These are phyloP conservation scores for Metschnikowia peoriensis DNA, from an alignment of 805 yeast genomes.

Conservation along the genomic window DNA sequence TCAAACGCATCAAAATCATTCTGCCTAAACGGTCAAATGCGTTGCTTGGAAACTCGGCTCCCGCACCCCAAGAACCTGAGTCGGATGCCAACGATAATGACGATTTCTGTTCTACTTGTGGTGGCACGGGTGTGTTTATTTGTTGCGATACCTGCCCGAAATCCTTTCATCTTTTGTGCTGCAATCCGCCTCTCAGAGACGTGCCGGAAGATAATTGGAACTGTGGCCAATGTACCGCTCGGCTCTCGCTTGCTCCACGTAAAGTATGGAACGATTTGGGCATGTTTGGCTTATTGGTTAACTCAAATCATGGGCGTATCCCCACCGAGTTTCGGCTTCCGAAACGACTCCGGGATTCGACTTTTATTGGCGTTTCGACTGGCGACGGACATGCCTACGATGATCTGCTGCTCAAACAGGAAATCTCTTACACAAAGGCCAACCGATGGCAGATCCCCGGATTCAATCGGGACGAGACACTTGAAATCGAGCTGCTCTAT, in stretches of 20 bases:
- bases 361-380: slow-evolving; percentile 68
- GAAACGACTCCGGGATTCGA: slow-evolving; percentile 54
- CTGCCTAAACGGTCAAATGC: slow-evolving; percentile 31
- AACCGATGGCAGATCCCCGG: slow-evolving; percentile 37
- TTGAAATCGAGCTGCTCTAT: slow-evolving; percentile 60
- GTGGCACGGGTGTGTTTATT: slow-evolving; percentile 81
- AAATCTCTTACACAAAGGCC: slow-evolving; percentile 39
- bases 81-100: slow-evolving; percentile 51
- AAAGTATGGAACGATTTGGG: slow-evolving; percentile 40
- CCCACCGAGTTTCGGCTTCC: slow-evolving; percentile 56
- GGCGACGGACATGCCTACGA: slow-evolving; percentile 70
- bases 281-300: slow-evolving; percentile 53
- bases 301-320: slow-evolving; percentile 60
- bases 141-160: slow-evolving; percentile 94
- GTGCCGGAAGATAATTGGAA: slow-evolving; percentile 89
- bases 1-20: slow-evolving; percentile 27
- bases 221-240: slow-evolving; percentile 70
- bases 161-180: slow-evolving; percentile 88
- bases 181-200: slow-evolving; percentile 85
- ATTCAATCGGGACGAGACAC: slow-evolving; percentile 45
- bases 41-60: slow-evolving; percentile 17
- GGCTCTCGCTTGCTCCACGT: slow-evolving; percentile 27
- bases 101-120: slow-evolving; percentile 90
- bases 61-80: slow-evolving; percentile 11
- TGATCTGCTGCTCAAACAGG: slow-evolving; percentile 49